Conservation (phyloP, 2,329 filamentous ascomycete genomes). For the Claviceps monticola region DNA sequence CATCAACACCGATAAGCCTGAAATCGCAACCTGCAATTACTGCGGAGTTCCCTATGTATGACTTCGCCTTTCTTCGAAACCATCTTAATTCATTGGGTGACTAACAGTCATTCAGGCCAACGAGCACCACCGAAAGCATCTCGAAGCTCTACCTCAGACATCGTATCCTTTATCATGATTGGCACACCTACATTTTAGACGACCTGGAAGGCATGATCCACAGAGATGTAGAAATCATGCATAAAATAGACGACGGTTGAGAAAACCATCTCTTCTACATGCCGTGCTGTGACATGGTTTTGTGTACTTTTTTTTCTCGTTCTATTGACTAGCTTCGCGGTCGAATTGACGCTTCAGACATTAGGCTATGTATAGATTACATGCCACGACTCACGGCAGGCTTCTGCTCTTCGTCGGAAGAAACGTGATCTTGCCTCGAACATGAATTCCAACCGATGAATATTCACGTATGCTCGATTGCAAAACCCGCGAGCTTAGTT, state of each 20-base stretch:
- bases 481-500: no score
- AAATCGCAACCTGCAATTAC: constrained; percentile 83
- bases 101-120: constrained; percentile 49
- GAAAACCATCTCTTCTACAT: not conserved
- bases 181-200: not conserved
- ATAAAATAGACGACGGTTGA: not conserved
- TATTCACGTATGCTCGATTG: no score
- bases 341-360: not conserved
- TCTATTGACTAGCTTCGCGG: not conserved
- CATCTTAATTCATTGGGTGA: not conserved
- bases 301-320: not conserved
- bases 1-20: constrained; percentile 95
- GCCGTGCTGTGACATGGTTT: not conserved
- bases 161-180: constrained; percentile 60
- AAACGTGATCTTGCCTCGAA: no score
- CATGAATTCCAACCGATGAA: no score
- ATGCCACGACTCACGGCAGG: no score
- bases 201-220: not conserved
- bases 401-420: no score
- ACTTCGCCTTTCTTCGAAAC: constrained; percentile 5
- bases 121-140: constrained; percentile 72
- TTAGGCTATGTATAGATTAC: not conserved
- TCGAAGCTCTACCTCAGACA: constrained; percentile 68
- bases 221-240: not conserved
- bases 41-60: constrained; percentile 88